A percentile compares a stretch with the other conserved stretches of the same genome.
Evolutionary conservation across 305 asterid genomes (phyloP).

Genomic region (Plantago rigida): DNA sequence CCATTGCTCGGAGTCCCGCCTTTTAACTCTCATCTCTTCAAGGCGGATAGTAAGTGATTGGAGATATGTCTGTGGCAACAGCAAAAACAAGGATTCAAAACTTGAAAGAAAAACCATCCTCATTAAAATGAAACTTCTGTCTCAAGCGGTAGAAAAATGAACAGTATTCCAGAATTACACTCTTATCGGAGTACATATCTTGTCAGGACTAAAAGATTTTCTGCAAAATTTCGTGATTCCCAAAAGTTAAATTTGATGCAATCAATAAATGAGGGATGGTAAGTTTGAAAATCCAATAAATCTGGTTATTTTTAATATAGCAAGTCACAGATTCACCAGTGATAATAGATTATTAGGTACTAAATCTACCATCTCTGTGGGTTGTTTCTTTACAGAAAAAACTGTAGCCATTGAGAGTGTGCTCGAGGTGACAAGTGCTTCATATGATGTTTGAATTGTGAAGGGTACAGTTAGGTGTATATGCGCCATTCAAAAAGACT

Average conservation of each 20-base stretch:
- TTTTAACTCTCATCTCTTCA: slow-evolving; percentile 98
- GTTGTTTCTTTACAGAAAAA: too few relatives aligned
- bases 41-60: slow-evolving; percentile 97
- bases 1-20: slow-evolving; percentile 99
- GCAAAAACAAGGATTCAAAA: slow-evolving; percentile 19
- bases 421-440: not conserved
- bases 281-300: too few relatives aligned
- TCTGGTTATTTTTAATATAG: too few relatives aligned
- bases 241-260: too few relatives aligned
- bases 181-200: too few relatives aligned
- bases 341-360: too few relatives aligned
- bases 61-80: slow-evolving; percentile 75
- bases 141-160: not conserved
- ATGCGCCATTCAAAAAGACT: not conserved
- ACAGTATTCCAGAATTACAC: not conserved
- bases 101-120: slow-evolving; percentile 3
- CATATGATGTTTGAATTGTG: not conserved
- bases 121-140: not conserved
- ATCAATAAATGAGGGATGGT: too few relatives aligned
- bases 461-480: not conserved
- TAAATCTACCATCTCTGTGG: too few relatives aligned
- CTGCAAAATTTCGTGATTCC: too few relatives aligned
- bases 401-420: not conserved
- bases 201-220: too few relatives aligned
- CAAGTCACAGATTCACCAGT: too few relatives aligned